Percentiles rank a stretch among this genome's conserved stretches.
Conservation (phyloP, 129 eudicot genomes). For the Helianthus tuberosus region DNA sequence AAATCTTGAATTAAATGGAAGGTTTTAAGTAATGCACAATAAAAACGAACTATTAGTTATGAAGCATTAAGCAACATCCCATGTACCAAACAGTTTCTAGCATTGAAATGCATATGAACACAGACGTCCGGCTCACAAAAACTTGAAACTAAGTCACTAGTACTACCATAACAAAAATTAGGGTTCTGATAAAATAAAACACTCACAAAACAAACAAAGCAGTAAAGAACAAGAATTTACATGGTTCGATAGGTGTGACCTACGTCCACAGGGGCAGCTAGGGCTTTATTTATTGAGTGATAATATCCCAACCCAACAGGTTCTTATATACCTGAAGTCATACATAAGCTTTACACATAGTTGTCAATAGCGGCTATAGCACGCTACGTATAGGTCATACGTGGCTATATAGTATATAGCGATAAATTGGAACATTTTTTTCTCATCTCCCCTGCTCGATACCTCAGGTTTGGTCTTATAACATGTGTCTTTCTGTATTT, state of each 20-base stretch:
- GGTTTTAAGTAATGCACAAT: background rate
- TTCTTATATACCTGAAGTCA: background rate
- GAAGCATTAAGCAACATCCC: background rate
- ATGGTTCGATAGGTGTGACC: no score
- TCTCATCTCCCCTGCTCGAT: no score
- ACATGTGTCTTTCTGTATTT: no score
- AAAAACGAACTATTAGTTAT: background rate
- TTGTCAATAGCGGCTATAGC: no score
- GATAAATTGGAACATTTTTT: no score
- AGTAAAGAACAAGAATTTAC: no score
- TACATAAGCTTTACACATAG: background rate
- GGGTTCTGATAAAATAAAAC: background rate
- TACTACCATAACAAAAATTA: constrained; percentile 2
- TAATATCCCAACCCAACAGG: background rate
- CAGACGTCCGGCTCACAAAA: background rate
- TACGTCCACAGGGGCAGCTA: no score
- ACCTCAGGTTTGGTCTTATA: no score
- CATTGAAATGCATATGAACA: constrained; percentile 14
- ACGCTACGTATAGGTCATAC: no score
- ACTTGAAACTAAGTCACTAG: background rate
- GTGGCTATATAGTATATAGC: no score
- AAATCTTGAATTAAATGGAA: background rate
- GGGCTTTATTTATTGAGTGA: no score
- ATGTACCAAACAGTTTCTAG: constrained; percentile 5
- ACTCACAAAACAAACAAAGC: no score